Conservation (phyloP, 2,329 filamentous ascomycete genomes). For the Pseudogymnoascus sp. region DNA sequence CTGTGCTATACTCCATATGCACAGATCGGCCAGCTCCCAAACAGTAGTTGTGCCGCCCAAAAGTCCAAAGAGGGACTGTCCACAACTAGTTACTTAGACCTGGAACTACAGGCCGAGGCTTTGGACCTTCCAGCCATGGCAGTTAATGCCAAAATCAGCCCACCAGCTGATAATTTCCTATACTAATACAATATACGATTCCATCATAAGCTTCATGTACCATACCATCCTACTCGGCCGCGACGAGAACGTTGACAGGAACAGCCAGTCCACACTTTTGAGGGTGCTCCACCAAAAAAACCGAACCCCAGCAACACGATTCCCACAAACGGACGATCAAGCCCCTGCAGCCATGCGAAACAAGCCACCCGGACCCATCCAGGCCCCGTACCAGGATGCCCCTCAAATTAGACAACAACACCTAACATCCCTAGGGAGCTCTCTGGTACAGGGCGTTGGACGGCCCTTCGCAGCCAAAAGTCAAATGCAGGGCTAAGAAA, state of each 20-base stretch:
- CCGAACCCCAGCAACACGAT: neutral
- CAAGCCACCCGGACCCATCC: slow-evolving; percentile 4
- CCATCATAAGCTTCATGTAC: neutral
- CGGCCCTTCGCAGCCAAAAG: neutral
- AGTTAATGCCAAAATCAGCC: neutral
- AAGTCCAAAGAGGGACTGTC: neutral
- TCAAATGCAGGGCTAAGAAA: neutral
- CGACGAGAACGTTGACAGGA: neutral
- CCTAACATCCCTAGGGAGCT: neutral
- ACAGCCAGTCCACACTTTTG: neutral
- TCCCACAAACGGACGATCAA: slow-evolving; percentile 1
- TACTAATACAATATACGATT: neutral
- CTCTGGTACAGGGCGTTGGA: neutral
- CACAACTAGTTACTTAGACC: neutral
- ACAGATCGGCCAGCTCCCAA: neutral
- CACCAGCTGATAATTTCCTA: neutral
- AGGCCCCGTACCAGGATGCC: neutral
- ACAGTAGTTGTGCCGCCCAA: neutral
- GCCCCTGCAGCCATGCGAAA: slow-evolving; percentile 6
- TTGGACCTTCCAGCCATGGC: neutral
- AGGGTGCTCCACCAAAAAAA: neutral
- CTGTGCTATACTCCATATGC: neutral
- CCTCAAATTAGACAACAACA: slow-evolving; percentile 3
- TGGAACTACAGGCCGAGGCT: neutral
- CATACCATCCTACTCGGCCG: neutral